Evolutionary conservation across 768 basidiomycete species (phyloP), one percentile per base, ranked within the genome.

Genomic region (Boletellus ananiceps): DNA sequence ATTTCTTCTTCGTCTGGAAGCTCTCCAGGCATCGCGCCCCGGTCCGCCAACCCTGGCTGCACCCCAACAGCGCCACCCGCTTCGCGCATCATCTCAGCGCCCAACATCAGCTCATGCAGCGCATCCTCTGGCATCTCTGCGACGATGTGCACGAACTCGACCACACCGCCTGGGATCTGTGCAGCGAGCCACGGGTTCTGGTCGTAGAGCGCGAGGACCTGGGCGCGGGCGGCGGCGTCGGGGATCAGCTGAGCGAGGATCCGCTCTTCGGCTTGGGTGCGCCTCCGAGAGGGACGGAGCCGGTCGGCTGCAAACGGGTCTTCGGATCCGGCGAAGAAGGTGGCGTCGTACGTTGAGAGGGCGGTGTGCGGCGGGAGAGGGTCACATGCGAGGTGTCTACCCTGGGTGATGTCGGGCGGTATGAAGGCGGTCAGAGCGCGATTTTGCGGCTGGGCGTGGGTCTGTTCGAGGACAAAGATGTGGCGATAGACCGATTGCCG

Each of bases 291-390:
- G 36, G 66, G 51, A 36, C 68, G 66, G 39, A 60, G 44, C 25
- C 38, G 2, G 15, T 14, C 33, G 8, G 23, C 32, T 16, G 71
- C 62, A 43, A 78, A 72, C 14, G 72, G 47, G 54, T 85, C 83
- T 44, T 83, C 82, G 3, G 75, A 70, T 2, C 81, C 80, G 14
- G 66, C 70, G 71, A 97, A 94, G 69, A 93, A 96, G n/a, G 65
- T 65, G 4, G 76, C 70, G 53, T 92, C 76, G 67, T 96, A 96
- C 35, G 58, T 62, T 31, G 75, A 85, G 2, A 81, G 59, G 2
- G 77, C 68, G 1, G 77, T 75, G 6, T 68, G 69, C 0, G 94
- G 93, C 0, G 94, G 92, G 2, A 95, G 71, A 0, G 94, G 93
- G 61, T 97, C 95, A 57, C 86, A 96, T 8, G 85, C 81, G 52